Evolutionary conservation across 2,329 filamentous ascomycete genomes (phyloP), one percentile per base, ranked within the genome.

Genomic region (Neopestalotiopsis sp.): DNA sequence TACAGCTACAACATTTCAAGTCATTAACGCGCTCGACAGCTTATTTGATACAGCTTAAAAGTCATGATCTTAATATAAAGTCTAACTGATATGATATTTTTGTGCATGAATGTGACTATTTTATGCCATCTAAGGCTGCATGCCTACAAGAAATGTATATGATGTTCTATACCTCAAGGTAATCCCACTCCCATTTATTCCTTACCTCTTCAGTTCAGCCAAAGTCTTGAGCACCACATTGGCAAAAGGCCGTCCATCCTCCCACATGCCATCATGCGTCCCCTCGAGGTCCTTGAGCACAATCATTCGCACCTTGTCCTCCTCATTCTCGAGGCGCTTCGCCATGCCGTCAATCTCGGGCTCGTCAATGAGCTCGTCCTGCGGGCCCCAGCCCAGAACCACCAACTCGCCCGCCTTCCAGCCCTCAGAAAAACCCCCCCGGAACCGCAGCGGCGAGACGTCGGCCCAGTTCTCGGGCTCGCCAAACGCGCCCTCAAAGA

Each of bases 401-500:
- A 58, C 66, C 49, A 17, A n/a, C 58, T 75, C 76, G 68, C 71
- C 72, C 40, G 42, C 72, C 7, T 71, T 70, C 82, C 84, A 86
- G 28, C 71, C 78, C 58, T 78, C 75, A 32, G 74, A 77, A 74
- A 84, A 89, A 65, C 72, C 80, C 2, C 80, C 80, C 5, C 75
- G 73, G 67, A 81, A 84, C 65, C 76, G 78, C 13, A 83, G 83
- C 0, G 91, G 91, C 68, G 89, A 89, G 1, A 83, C 88, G 1
- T 74, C 78, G 66, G 82, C 80, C 91, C 90, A 93, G 0, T 68
- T 74, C 34, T 71, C 74, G 69, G 77, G 76, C 58, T 88, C 83
- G 1, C 91, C 90, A 78, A 94, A 93, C 1, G 91, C 90, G 5
- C 81, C 84, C 3, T 78, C 74, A 24, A 91, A 81, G 70, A 94